These are phyloP conservation scores for Tagetes erecta DNA, from an alignment of 129 eudicot genomes.

Conservation along the genomic window DNA sequence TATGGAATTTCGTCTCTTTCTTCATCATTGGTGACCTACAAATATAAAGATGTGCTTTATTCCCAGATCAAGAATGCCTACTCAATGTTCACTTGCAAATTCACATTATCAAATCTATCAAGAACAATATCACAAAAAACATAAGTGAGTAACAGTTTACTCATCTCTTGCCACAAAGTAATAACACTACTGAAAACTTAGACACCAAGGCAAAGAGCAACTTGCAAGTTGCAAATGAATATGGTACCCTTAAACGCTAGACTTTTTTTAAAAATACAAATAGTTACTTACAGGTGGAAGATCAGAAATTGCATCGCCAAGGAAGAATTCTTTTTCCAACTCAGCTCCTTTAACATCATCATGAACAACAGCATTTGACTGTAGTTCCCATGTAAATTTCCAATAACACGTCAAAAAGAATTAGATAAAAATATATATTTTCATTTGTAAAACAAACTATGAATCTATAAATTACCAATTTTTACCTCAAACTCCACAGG, in stretches of 20 bases:
- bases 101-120: background rate
- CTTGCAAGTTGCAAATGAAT: too few species aligned
- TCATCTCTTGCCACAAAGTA: too few species aligned
- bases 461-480: background rate
- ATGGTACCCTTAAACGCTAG: conserved; percentile 10
- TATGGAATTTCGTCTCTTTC: conserved; percentile 62
- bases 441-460: background rate
- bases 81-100: background rate
- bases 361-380: conserved; percentile 57
- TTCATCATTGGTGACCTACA: conserved; percentile 65
- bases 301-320: conserved; percentile 74
- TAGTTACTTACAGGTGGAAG: conserved; percentile 61
- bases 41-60: background rate
- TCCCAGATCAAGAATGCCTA: too few species aligned
- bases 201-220: too few species aligned
- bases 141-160: background rate
- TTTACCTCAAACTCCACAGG: conserved; percentile 83
- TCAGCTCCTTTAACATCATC: conserved; percentile 41
- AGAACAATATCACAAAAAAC: background rate
- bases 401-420: background rate
- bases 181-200: too few species aligned
- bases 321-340: conserved; percentile 47
- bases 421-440: background rate
- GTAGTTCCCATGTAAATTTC: conserved; percentile 9
- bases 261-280: background rate